Percentiles rank a stretch among this genome's conserved stretches.
Conservation (phyloP, 768 basidiomycete genomes). For the Leccinum ochraceum region DNA sequence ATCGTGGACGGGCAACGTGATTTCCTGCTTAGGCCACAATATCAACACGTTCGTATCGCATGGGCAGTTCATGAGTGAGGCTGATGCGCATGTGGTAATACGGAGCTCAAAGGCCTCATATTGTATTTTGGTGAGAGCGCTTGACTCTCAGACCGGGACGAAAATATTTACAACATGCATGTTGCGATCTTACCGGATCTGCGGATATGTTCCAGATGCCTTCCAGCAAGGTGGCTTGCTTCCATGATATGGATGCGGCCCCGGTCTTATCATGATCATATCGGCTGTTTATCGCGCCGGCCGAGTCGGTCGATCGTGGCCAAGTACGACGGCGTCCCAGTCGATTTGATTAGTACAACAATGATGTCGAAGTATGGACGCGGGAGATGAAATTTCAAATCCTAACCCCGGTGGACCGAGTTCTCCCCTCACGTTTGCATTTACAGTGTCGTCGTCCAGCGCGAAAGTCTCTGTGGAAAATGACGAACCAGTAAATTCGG, state of each 20-base stretch:
- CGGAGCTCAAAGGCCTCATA: background rate
- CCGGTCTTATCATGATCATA: constrained; percentile 8
- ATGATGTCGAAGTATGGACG: background rate
- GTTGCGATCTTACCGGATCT: background rate
- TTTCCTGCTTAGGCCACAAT: background rate
- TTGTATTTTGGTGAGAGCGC: background rate
- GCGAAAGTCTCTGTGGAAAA: background rate
- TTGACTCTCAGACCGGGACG: background rate
- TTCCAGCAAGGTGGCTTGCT: background rate
- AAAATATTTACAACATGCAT: background rate
- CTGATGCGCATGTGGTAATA: background rate
- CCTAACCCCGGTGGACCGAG: background rate
- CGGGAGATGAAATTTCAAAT: background rate
- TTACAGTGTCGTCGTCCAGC: background rate
- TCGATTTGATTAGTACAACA: constrained; percentile 1
- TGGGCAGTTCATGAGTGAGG: background rate
- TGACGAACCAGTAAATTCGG: background rate
- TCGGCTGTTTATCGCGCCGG: background rate
- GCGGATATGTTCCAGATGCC: background rate
- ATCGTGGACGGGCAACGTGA: background rate
- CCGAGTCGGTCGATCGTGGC: background rate
- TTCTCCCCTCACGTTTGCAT: background rate
- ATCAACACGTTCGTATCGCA: background rate
- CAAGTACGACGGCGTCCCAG: constrained; percentile 5
- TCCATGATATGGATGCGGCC: constrained; percentile 8